Evolutionary conservation across 352 stramenopile genomes (phyloP).

Genomic region (Pythium dissotocum): DNA sequence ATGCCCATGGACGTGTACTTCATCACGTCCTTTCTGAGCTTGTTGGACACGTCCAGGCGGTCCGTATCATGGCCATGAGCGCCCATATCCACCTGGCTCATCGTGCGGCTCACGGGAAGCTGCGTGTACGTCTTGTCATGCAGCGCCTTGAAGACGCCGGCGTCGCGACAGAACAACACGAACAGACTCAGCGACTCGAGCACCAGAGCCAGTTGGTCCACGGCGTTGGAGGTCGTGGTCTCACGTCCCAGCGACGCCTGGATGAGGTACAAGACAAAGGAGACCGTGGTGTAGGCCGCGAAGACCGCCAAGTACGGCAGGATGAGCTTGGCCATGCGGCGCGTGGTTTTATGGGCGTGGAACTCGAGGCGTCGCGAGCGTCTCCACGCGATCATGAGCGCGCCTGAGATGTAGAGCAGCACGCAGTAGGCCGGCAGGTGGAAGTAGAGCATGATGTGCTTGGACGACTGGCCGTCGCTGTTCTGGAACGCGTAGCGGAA

Average conservation of each 20-base stretch:
- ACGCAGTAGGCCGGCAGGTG: slow-evolving; percentile 68
- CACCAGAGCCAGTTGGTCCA: slow-evolving; percentile 77
- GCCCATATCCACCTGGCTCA: slow-evolving; percentile 6
- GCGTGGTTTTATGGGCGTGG: slow-evolving; percentile 74
- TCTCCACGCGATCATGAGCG: slow-evolving; percentile 64
- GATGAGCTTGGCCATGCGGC: slow-evolving; percentile 84
- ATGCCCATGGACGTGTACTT: slow-evolving; percentile 87
- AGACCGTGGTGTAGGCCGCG: slow-evolving; percentile 43
- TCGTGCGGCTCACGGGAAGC: slow-evolving; percentile 33
- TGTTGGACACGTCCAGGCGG: slow-evolving; percentile 64
- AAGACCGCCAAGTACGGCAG: slow-evolving; percentile 78
- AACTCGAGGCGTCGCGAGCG: slow-evolving; percentile 74
- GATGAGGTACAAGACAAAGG: slow-evolving; percentile 55
- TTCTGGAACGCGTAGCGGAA: slow-evolving; percentile 66
- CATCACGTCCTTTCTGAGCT: slow-evolving; percentile 84
- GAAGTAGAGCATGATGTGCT: slow-evolving; percentile 67
- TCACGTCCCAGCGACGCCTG: slow-evolving; percentile 37
- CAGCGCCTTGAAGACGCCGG: slow-evolving; percentile 54
- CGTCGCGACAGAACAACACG: slow-evolving; percentile 74
- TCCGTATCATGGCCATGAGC: slow-evolving; percentile 31
- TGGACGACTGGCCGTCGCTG: slow-evolving; percentile 25
- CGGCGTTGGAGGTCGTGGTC: slow-evolving; percentile 48
- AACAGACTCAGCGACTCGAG: slow-evolving; percentile 71
- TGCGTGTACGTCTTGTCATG: slow-evolving; percentile 33
- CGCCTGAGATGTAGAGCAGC: slow-evolving; percentile 62